A percentile compares a stretch with the other conserved stretches of the same genome.
Evolutionary conservation across 179 eudicot species (phyloP).

Genomic region (Silene coronaria): DNA sequence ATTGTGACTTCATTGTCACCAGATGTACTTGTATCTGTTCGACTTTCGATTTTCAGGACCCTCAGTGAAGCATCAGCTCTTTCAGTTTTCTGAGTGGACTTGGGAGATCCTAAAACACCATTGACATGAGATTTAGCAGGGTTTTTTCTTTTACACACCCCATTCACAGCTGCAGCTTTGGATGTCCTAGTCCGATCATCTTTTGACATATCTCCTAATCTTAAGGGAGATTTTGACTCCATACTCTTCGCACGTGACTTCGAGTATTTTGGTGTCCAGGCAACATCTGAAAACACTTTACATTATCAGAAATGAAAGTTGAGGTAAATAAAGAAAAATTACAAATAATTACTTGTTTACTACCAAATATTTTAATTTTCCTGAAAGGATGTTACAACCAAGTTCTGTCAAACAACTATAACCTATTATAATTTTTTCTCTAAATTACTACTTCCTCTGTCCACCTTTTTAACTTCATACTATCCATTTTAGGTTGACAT

Average conservation of each 20-base stretch:
- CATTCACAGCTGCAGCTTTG: conserved; percentile 24
- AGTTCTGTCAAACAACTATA: background rate
- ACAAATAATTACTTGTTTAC: background rate
- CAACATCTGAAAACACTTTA: conserved; percentile 40
- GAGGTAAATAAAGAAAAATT: background rate
- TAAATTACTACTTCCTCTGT: background rate
- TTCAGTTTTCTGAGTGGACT: conserved; percentile 22
- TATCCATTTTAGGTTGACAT: background rate
- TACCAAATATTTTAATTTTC: background rate
- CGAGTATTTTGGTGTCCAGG: conserved; percentile 31
- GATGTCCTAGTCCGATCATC: conserved; percentile 25
- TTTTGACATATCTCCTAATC: conserved; percentile 30
- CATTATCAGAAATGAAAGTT: conserved; percentile 11
- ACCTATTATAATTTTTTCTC: background rate
- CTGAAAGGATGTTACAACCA: too few species aligned
- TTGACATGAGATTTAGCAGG: conserved; percentile 24
- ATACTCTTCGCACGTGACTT: conserved; percentile 29
- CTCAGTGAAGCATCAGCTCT: conserved; percentile 25
- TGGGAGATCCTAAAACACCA: conserved; percentile 26
- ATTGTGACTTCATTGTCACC: conserved; percentile 32
- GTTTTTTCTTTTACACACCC: conserved; percentile 28
- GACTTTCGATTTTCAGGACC: conserved; percentile 35
- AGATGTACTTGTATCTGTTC: conserved; percentile 31
- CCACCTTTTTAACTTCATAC: background rate
- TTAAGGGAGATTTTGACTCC: conserved; percentile 33